Evolutionary conservation across 805 yeast genomes (phyloP).

Genomic region (Lipomyces kockii): DNA sequence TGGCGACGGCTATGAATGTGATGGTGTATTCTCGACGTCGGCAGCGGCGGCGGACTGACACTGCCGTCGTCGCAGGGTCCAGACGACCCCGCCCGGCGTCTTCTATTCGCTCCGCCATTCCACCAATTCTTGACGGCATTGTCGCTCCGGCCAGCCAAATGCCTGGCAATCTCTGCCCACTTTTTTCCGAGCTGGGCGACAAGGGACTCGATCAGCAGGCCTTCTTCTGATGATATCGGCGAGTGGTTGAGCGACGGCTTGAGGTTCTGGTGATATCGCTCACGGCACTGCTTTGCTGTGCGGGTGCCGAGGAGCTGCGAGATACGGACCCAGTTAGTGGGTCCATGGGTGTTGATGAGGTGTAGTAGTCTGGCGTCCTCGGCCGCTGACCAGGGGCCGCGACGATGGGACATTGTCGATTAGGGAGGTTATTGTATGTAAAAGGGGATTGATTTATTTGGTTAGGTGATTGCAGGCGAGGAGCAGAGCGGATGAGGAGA

Average conservation of each 20-base stretch:
- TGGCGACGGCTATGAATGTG: neutral
- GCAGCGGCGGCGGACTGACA: neutral
- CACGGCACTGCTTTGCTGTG: conserved; percentile 90
- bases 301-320: conserved; percentile 73
- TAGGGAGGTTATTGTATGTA: neutral
- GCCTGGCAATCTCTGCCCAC: conserved; percentile 94
- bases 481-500: too few species aligned
- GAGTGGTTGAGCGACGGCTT: conserved; percentile 81
- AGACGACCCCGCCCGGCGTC: conserved; percentile 51
- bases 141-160: conserved; percentile 78
- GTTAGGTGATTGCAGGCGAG: too few species aligned
- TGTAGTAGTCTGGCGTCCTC: conserved; percentile 78
- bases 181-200: conserved; percentile 81
- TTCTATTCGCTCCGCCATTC: conserved; percentile 84
- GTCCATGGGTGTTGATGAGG: conserved; percentile 71
- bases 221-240: conserved; percentile 86
- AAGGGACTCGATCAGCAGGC: conserved; percentile 74
- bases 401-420: conserved; percentile 18
- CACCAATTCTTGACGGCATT: conserved; percentile 95
- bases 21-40: conserved; percentile 3
- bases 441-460: too few species aligned
- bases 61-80: conserved; percentile 2
- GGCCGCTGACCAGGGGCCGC: conserved; percentile 88
- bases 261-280: conserved; percentile 87
- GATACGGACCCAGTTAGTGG: conserved; percentile 87